phyloP scores from a whole-genome alignment of 192 early-diverging fungal genomes.

The Linnemannia schmuckeri region DNA sequence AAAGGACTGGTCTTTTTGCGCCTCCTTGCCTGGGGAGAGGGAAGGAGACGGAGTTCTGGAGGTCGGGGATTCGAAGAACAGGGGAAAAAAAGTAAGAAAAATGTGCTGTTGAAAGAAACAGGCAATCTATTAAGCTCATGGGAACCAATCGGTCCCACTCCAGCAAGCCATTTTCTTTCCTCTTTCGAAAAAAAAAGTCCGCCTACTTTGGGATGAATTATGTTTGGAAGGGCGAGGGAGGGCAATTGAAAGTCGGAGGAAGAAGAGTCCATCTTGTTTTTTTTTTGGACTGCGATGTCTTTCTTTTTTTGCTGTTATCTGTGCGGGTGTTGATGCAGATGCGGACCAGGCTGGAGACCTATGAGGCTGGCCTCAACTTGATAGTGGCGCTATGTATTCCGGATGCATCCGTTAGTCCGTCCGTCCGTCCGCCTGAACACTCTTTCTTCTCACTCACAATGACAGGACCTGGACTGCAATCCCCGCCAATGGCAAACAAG shows the following conservation, averaged over 20 bases:
- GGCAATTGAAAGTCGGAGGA: too few relatives aligned
- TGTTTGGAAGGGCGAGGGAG: too few relatives aligned
- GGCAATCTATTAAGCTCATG: slow-evolving; percentile 14
- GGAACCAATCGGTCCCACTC: slow-evolving; percentile 33
- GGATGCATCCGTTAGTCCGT: background rate
- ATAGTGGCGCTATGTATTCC: background rate
- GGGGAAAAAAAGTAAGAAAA: background rate
- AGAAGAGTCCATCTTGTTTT: too few relatives aligned
- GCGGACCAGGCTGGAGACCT: too few relatives aligned
- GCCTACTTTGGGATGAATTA: too few relatives aligned
- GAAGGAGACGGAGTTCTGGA: background rate
- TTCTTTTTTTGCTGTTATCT: too few relatives aligned
- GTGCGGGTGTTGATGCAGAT: too few relatives aligned
- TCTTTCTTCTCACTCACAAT: background rate
- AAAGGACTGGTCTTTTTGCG: too few relatives aligned
- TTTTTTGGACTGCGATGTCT: too few relatives aligned
- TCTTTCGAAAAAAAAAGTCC: too few relatives aligned
- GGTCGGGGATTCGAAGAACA: background rate
- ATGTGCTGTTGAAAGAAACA: background rate
- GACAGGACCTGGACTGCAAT: background rate
- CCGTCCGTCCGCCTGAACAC: background rate
- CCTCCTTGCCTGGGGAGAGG: background rate
- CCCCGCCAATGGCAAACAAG: too few relatives aligned
- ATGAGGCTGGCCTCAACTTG: background rate
- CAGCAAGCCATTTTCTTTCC: background rate